Evolutionary conservation across 2,329 filamentous ascomycete genomes (phyloP).

Genomic region (Colletotrichum lindemuthianum): DNA sequence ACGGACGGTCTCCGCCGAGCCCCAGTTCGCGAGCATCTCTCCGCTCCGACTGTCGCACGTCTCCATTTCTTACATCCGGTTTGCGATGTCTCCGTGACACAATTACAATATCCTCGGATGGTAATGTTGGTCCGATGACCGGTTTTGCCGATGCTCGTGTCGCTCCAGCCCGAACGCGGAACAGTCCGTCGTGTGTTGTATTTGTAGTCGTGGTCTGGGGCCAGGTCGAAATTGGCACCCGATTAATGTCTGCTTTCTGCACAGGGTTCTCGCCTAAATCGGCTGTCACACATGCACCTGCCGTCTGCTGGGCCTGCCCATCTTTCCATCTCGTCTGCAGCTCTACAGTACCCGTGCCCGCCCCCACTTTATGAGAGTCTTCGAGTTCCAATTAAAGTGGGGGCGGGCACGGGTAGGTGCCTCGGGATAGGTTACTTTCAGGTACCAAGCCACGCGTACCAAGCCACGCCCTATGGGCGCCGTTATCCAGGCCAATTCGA

Average conservation of each 20-base stretch:
- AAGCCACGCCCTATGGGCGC: not conserved
- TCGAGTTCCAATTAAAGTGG: too few relatives aligned
- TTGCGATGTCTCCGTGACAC: slow-evolving; percentile 8
- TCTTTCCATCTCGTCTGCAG: too few relatives aligned
- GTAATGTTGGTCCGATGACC: not conserved
- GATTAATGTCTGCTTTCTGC: slow-evolving; percentile 1
- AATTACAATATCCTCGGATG: slow-evolving; percentile 1
- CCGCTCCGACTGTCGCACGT: slow-evolving; percentile 8
- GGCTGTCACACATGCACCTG: slow-evolving; percentile 14
- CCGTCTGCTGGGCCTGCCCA: not conserved
- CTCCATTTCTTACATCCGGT: slow-evolving; percentile 13
- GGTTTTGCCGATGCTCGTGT: not conserved
- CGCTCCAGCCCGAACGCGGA: too few relatives aligned
- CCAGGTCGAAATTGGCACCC: not conserved
- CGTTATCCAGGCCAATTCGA: slow-evolving; percentile 2
- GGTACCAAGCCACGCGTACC: not conserved
- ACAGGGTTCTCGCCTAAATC: slow-evolving; percentile 20
- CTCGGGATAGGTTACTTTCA: too few relatives aligned
- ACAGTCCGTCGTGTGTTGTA: slow-evolving; percentile 4
- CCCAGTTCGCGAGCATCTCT: slow-evolving; percentile 13
- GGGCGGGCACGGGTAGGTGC: too few relatives aligned
- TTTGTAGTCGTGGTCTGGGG: too few relatives aligned
- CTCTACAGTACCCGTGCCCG: too few relatives aligned
- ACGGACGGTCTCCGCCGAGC: slow-evolving; percentile 6
- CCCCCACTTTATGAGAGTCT: too few relatives aligned